Base-by-base conservation (phyloP, 306 rosid species). In the Fragaria iinumae region DNA sequence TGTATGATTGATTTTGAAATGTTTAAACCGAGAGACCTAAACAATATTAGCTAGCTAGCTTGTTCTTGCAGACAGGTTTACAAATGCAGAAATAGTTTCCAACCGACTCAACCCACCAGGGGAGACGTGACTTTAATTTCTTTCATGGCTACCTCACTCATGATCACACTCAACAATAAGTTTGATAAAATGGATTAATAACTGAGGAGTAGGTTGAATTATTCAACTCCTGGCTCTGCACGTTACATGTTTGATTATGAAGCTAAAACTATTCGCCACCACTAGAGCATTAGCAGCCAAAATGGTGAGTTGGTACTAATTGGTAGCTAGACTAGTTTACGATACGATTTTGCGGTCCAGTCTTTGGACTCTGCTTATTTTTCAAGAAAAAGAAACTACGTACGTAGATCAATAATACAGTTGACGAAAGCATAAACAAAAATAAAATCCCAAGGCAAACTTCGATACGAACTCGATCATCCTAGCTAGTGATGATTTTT, bases 201-300 rank as follows among this genome's bases (percentile, higher is more conserved):
- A 41, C 20, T 5, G 27, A n/a, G 25, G 34, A 43, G 57, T 11
- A 74, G 63, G 57, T 59, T 59, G 44, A 74, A 74, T 59, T 16
- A 43, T 74, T 41, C 69, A 57, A 25, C 68, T 73, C 77, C 7
- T 5, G 25, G 11, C 5, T 59, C 69, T 25, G 43, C 69, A 74
- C 69, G 69, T 59, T 59, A 43, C 77, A 43, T 43, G 32, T 48
- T 50, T 38, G 70, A 66, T 66, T 66, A 38, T 64, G 23, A 66
- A 36, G 27, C n/a, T 32, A 13, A 60, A 64, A 38, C 48, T 20
- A 66, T 66, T 66, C 49, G 41, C 70, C 25, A 38, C 48, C 70
- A 66, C 27, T 20, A 65, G 29, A 8, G 48, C 70, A 66, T 66
- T 36, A 38, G 48, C 70, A 66, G 70, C 70, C 70, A 66, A 66